Conservation (phyloP, 2,329 filamentous ascomycete species). For the Ophiocordyceps camponoti-leonardi region DNA sequence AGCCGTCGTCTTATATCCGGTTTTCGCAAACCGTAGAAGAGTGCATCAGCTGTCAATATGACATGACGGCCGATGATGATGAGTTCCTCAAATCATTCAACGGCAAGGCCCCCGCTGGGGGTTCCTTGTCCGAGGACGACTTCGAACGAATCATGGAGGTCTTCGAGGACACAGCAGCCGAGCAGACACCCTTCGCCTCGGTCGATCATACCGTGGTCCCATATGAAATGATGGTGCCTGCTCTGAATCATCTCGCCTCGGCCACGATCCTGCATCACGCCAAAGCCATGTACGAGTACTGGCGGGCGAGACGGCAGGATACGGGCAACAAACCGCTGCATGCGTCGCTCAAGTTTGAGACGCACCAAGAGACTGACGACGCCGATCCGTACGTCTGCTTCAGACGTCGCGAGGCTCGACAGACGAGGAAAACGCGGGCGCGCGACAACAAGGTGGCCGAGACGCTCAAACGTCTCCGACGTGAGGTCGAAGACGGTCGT, state of each 20-base stretch:
- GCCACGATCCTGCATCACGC: constrained; percentile 38
- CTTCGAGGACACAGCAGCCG: constrained; percentile 73
- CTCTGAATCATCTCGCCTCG: constrained; percentile 35
- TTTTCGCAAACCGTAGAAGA: constrained; percentile 98
- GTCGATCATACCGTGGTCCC: constrained; percentile 76
- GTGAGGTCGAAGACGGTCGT: constrained; percentile 79
- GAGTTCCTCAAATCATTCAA: constrained; percentile 74
- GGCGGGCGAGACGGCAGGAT: constrained; percentile 54
- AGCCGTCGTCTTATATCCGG: constrained; percentile 86
- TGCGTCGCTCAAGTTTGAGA: constrained; percentile 79
- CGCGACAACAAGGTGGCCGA: constrained; percentile 89
- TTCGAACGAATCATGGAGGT: constrained; percentile 92
- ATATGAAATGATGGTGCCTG: constrained; percentile 59
- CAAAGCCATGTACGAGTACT: constrained; percentile 77
- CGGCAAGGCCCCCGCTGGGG: constrained; percentile 45
- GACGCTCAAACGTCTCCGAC: constrained; percentile 79
- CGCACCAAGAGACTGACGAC: constrained; percentile 84
- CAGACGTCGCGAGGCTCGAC: constrained; percentile 80
- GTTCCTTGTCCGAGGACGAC: constrained; percentile 67
- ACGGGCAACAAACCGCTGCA: constrained; percentile 58
- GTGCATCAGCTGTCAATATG: constrained; percentile 77
- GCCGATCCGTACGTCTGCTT: constrained; percentile 97
- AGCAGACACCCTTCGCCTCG: constrained; percentile 74
- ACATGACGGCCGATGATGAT: constrained; percentile 85
- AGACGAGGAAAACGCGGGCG: constrained; percentile 85